phyloP scores from a whole-genome alignment of 805 yeast species.

The Wickerhamiella parazyma region DNA sequence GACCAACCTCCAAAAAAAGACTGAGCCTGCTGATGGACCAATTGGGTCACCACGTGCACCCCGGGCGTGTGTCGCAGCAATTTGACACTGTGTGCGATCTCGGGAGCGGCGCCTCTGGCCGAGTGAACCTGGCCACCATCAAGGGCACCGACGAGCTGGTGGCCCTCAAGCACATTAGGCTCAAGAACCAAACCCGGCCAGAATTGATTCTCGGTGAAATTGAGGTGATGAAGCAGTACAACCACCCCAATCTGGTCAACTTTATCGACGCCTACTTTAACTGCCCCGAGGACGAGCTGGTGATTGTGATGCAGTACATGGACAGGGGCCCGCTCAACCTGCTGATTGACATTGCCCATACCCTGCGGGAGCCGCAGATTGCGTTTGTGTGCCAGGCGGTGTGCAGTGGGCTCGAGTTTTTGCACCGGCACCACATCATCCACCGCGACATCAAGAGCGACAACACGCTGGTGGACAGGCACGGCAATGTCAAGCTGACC shows the following conservation, averaged over 20 bases:
- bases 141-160: slow-evolving; percentile 51
- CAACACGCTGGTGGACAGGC: slow-evolving; percentile 73
- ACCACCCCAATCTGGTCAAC: slow-evolving; percentile 57
- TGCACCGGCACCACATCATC: slow-evolving; percentile 80
- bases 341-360: slow-evolving; percentile 59
- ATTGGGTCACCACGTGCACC: background rate
- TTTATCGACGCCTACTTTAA: slow-evolving; percentile 94
- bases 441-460: slow-evolving; percentile 97
- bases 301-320: slow-evolving; percentile 96
- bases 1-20: background rate
- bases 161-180: slow-evolving; percentile 82
- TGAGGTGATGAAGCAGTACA: slow-evolving; percentile 68
- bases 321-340: slow-evolving; percentile 94
- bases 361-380: slow-evolving; percentile 67
- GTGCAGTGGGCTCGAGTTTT: slow-evolving; percentile 58
- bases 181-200: slow-evolving; percentile 87
- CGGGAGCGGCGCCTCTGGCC: slow-evolving; percentile 5
- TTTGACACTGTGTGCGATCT: background rate
- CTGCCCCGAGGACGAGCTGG: slow-evolving; percentile 81
- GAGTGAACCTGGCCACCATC: slow-evolving; percentile 2
- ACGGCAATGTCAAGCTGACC: slow-evolving; percentile 81
- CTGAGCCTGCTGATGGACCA: background rate
- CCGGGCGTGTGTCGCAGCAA: background rate
- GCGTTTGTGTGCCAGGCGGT: slow-evolving; percentile 74
- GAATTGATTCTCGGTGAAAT: slow-evolving; percentile 88